Evolutionary conservation across 306 rosid species (phyloP).

Genomic region (Spatholobus suberectus): DNA sequence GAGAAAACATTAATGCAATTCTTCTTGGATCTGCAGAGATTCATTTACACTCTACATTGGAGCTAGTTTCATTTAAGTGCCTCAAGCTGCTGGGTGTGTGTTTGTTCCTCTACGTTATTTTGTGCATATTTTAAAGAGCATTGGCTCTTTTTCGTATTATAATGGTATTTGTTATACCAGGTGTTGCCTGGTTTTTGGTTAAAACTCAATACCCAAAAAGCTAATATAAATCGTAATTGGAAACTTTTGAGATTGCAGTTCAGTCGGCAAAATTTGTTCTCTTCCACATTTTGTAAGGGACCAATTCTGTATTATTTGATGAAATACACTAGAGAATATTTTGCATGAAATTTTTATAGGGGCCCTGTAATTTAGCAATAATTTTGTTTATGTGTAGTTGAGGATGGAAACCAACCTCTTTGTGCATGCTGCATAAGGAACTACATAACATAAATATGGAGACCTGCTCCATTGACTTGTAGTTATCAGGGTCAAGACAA

Average conservation of each 20-base stretch:
- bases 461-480: slow-evolving; percentile 35
- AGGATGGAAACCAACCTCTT: not conserved
- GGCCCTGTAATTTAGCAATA: slow-evolving; percentile 5
- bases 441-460: slow-evolving; percentile 10
- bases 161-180: slow-evolving; percentile 23
- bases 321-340: slow-evolving; percentile 26
- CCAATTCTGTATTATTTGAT: slow-evolving; percentile 29
- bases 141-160: not conserved
- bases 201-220: slow-evolving; percentile 39
- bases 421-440: slow-evolving; percentile 22
- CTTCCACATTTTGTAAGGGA: slow-evolving; percentile 23
- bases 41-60: slow-evolving; percentile 38
- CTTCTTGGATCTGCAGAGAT: slow-evolving; percentile 60
- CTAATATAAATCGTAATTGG: slow-evolving; percentile 24
- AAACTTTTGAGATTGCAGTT: slow-evolving; percentile 44
- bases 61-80: slow-evolving; percentile 43
- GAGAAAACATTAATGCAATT: slow-evolving; percentile 30
- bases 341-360: slow-evolving; percentile 1
- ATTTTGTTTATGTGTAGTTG: not conserved
- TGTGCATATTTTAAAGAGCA: not conserved
- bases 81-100: slow-evolving; percentile 15
- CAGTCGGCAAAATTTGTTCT: slow-evolving; percentile 31
- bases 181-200: slow-evolving; percentile 43
- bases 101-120: slow-evolving; percentile 25
- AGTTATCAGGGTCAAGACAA: slow-evolving; percentile 21